Evolutionary conservation across 305 asterid species (phyloP), one percentile per base, ranked within the genome.

Genomic region (Fraxinus sp.): DNA sequence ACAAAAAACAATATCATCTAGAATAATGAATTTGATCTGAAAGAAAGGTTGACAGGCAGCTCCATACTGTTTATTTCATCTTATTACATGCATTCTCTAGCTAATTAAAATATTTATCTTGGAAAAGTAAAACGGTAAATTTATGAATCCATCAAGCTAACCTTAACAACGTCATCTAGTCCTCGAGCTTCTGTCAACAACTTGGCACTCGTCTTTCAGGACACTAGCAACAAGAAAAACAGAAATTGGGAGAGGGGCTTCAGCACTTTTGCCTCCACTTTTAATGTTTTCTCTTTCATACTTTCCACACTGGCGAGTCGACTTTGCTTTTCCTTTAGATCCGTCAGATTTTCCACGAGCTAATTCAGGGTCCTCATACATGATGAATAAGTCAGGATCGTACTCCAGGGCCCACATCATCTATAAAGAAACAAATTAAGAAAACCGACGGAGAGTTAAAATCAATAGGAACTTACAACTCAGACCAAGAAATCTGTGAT

Each of bases 351-450:
- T 91, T 44, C 88, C 94, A 83, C 62, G 62, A 37, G 88, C 81
- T 57, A 83, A 85, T 26, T 88, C 91, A 78, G 88, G 88, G 41
- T 90, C 97, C 88, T 95, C 97, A 37, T 93, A 91, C 80, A 85
- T 7, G 55, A 84, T 9, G 83, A 85, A 95, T 74, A 91, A 75
- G 79, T 91, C 94, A 1, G 98, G 98, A 37, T 95, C 94, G 11
- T 92, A 95, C 80, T 95, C 98, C 68, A 95, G 85, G 16, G 98
- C 98, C 98, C 98, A 95, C 98, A 95, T 95, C 98, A 95, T 92
- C 98, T 95, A 89, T 86, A 59, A 62, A 72, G 82, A 37, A 82
- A 75, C 44, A 46, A 72, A 84, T 72, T 36, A 20, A 86, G 77
- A 77, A 55, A 76, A 74, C 11, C 16, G 37, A 84, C n/a, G 35